Evolutionary conservation across 2,329 filamentous ascomycete genomes (phyloP), one percentile per base, ranked within the genome.

Genomic region (Pseudogymnoascus sp.): DNA sequence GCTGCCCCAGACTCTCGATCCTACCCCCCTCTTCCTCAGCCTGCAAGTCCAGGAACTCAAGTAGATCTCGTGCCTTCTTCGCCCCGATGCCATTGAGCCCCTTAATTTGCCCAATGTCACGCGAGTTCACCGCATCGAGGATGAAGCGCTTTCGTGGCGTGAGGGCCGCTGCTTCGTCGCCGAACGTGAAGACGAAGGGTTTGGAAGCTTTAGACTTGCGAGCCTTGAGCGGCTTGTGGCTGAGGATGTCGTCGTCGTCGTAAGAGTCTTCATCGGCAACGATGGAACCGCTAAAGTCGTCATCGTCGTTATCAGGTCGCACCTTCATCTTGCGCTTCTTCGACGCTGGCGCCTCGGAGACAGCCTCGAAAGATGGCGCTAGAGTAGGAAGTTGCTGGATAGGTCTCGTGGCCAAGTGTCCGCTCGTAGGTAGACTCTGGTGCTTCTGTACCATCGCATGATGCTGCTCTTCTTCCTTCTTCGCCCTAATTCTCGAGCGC

Each of bases 91-190:
- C 89, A 40, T 85, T 84, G 1, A 92, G 78, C 2, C 83, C 76
- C 69, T 82, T 83, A 73, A 92, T 91, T 70, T 83, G 79, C 12
- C 77, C 77, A 16, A 88, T 75, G 65, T 92, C 86, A 59, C 86
- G 82, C 18, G 87, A 90, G 77, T 92, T 92, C 75, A 92, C 83
- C 69, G 91, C 87, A 56, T 83, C 78, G 2, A 92, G 79, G 2
- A 92, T 76, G 64, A 83, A 81, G 66, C 79, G 79, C 5, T 86
- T 87, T 3, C 84, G 80, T 1, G 70, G 70, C 3, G 67, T 70
- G 5, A 63, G 68, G 2, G 66, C 69, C 31, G 74, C 75, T n/a
- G 74, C 71, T 11, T 79, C 78, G 35, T 73, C 71, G 18, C 65
- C 64, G 40, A 73, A 73, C 10, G 73, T 62, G 14, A 53, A 59